Base-by-base conservation (phyloP, 139 green algal genomes). In the Chlamydomonas asymmetrica region DNA sequence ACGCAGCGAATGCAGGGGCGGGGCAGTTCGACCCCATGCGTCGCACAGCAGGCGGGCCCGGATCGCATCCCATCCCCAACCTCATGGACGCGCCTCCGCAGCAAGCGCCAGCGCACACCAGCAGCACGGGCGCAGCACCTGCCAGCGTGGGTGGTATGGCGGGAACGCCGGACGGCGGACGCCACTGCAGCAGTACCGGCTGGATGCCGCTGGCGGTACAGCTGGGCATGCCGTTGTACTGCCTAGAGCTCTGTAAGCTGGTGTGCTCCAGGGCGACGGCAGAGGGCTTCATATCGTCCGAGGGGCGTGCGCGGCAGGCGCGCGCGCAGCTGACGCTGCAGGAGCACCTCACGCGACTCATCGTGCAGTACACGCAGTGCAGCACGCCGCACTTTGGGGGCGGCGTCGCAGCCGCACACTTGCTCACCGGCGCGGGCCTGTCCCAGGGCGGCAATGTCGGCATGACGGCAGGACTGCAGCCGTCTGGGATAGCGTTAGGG, bases 201-300 rank as follows among this genome's bases (percentile, higher is more conserved):
- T 97, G 93, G 93, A 34, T 94, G 68, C 93, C 92, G 1, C 78
- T 97, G 70, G 68, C 73, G 3, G 56, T 95, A 4, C 72, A 82
- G 50, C 77, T 97, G 56, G 92, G 93, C 25, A 63, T 97, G 45
- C 92, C 92, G 13, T 85, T 97, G 50, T 76, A 87, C 54, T 84
- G 85, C 65, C 79, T 84, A 52, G 31, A 50, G 18, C 84, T 97
- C 48, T 97, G 93, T 78, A 63, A 69, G 38, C 73, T 79, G 9
- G 91, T 97, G 4, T 97, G 92, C 75, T 41, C 61, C 40, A 69
- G 63, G 16, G 84, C 90, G 10, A 16, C n/a, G 40, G 65, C 45
- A 1, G 63, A 62, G 4, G 72, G 67, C 4, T 91, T 94, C 41
- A 73, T 97, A 2, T 80, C 83, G 8, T 37, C 69, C 4, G 66